Evolutionary conservation across 83 land plant species (phyloP), one percentile per base, ranked within the genome.

Genomic region (Diphasiastrum complanatum): DNA sequence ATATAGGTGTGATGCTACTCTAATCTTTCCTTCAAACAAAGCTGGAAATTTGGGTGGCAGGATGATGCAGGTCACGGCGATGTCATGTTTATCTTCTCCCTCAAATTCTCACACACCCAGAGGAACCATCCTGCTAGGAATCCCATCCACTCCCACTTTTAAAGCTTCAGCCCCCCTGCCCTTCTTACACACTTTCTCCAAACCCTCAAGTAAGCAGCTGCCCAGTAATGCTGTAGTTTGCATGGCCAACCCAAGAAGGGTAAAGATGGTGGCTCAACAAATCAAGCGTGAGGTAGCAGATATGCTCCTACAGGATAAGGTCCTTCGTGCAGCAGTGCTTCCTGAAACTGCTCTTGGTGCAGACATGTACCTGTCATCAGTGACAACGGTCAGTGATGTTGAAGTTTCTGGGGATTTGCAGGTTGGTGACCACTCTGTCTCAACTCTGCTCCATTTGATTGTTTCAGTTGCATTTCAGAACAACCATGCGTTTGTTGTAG

Each of bases 191-290:
- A n/a, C 53, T 50, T 20, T 22, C 53, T 50, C 53, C 27, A 50
- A 50, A 12, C 30, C 36, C 18, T 20, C 31, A 10, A n/a, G 27
- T 52, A 20, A 18, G 3, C 43, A 8, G 14, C 14, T 14, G 45
- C 37, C 25, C 24, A 12, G 19, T 38, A 34, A 27, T 29, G 52
- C 16, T 47, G 50, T 68, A 16, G 43, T 70, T 4, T 88, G 88
- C 67, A 92, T 92, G 98, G 96, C 98, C 41, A 81, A 80, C 35
- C 78, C 79, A 5, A 64, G 96, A 68, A 78, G 99, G 56, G 85
- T 89, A 32, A 74, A 81, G 65, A 88, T 88, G 99, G 99, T 89
- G 69, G 84, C 91, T 11, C 78, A 85, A 67, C 96, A 93, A 69
- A 93, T 93, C 22, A 27, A 41, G 64, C 73, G 92, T 25, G 92